These are phyloP conservation scores for Termitomyces sp. DNA, from an alignment of 768 basidiomycete species.

Conservation along the genomic window DNA sequence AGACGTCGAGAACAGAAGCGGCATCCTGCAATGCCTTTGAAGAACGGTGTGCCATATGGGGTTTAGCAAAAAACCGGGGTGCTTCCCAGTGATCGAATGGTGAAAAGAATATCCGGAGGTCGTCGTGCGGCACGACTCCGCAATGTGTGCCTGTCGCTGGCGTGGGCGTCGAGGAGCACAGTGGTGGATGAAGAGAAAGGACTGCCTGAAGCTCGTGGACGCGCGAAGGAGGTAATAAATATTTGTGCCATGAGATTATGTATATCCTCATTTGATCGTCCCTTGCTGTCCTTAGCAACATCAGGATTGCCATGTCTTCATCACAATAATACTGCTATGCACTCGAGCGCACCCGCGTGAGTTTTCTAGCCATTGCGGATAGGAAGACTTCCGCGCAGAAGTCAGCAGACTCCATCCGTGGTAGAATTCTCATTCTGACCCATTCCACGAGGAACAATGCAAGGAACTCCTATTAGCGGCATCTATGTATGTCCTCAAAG, in stretches of 20 bases:
- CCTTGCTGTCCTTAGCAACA: conserved; percentile 10
- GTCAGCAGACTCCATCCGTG: neutral
- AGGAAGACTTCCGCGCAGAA: too few relatives aligned
- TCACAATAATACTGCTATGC: neutral
- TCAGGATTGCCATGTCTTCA: neutral
- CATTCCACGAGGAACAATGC: neutral
- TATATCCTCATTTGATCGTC: conserved; percentile 10
- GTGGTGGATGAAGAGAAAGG: neutral
- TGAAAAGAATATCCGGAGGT: conserved; percentile 6
- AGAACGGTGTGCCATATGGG: conserved; percentile 14
- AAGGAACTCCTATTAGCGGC: neutral
- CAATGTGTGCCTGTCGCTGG: neutral
- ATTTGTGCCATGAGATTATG: neutral
- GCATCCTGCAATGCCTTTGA: conserved; percentile 10
- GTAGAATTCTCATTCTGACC: neutral
- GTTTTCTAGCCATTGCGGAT: neutral
- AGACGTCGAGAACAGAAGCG: conserved; percentile 11
- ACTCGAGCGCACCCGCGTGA: neutral
- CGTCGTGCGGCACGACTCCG: neutral
- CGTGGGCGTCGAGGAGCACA: neutral
- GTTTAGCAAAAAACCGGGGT: conserved; percentile 6
- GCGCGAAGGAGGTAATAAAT: neutral
- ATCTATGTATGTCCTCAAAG: too few relatives aligned
- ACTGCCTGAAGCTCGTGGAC: neutral
- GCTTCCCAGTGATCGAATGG: conserved; percentile 7